These are phyloP conservation scores for Fusarium verticillioides DNA, from an alignment of 2,329 filamentous ascomycete species.

Conservation along the genomic window DNA sequence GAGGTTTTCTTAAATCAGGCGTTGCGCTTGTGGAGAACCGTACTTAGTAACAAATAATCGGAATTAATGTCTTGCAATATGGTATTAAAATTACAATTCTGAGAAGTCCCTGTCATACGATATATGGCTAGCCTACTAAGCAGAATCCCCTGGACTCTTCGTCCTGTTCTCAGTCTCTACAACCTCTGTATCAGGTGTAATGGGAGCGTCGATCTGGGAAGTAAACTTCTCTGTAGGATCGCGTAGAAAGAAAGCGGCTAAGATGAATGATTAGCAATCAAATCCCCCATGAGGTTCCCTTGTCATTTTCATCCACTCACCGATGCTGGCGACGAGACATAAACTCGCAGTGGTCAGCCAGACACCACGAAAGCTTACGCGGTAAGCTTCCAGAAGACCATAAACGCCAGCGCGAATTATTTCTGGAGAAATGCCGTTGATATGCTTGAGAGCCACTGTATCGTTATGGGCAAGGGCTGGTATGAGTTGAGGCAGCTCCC, in stretches of 20 bases:
- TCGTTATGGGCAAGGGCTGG: background rate
- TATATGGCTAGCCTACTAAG: background rate
- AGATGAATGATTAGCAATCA: fast-evolving
- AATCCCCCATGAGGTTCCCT: fast-evolving
- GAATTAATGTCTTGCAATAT: background rate
- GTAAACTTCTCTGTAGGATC: background rate
- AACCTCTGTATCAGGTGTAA: background rate
- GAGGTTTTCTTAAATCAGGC: background rate
- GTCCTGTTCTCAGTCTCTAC: background rate
- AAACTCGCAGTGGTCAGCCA: background rate
- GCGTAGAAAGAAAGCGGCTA: background rate
- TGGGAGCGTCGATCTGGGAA: background rate
- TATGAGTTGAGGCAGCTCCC: background rate
- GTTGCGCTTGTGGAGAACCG: fast-evolving
- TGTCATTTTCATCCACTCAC: background rate
- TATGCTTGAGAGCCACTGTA: fast-evolving
- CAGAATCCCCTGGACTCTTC: background rate
- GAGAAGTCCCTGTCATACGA: fast-evolving
- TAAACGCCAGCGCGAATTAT: background rate
- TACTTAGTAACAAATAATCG: too few relatives aligned
- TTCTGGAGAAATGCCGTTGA: background rate
- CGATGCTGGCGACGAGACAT: background rate
- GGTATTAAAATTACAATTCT: fast-evolving
- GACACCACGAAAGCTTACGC: background rate
- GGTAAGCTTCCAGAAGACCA: background rate